phyloP scores from a whole-genome alignment of 768 basidiomycete species.

The Hebeloma cylindrosporum region DNA sequence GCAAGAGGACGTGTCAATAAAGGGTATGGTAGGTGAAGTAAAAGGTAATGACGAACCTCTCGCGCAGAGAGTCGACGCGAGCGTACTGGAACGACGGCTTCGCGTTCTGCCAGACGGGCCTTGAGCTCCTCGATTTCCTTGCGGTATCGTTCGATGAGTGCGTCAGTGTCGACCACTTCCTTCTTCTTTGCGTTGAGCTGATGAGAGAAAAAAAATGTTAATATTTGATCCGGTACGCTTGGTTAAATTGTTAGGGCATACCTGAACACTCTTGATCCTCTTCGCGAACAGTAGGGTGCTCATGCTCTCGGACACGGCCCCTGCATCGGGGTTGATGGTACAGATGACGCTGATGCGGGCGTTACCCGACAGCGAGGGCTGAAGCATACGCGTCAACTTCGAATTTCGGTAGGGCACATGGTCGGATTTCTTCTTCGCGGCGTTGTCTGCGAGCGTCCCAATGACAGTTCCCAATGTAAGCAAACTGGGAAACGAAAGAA shows the following conservation, averaged over 20 bases:
- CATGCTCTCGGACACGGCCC: slow-evolving; percentile 79
- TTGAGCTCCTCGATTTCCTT: slow-evolving; percentile 93
- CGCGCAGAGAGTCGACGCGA: slow-evolving; percentile 51
- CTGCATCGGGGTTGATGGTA: slow-evolving; percentile 85
- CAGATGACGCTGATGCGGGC: slow-evolving; percentile 96
- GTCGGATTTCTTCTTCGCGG: slow-evolving; percentile 76
- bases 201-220: slow-evolving; percentile 4
- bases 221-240: background rate
- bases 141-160: slow-evolving; percentile 89
- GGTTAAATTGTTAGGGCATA: slow-evolving; percentile 30
- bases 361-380: slow-evolving; percentile 93
- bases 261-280: slow-evolving; percentile 86
- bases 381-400: slow-evolving; percentile 91
- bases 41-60: slow-evolving; percentile 36
- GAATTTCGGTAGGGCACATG: slow-evolving; percentile 96
- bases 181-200: slow-evolving; percentile 87
- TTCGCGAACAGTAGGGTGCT: slow-evolving; percentile 91
- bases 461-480: slow-evolving; percentile 94
- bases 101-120: slow-evolving; percentile 65
- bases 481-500: slow-evolving; percentile 49
- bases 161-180: slow-evolving; percentile 91
- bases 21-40: background rate
- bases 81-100: slow-evolving; percentile 57
- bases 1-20: no score
- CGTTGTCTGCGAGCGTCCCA: slow-evolving; percentile 86